Evolutionary conservation across 1,139 yeast genomes (phyloP), one percentile per base, ranked within the genome.

Genomic region (Kodamaea sp.): DNA sequence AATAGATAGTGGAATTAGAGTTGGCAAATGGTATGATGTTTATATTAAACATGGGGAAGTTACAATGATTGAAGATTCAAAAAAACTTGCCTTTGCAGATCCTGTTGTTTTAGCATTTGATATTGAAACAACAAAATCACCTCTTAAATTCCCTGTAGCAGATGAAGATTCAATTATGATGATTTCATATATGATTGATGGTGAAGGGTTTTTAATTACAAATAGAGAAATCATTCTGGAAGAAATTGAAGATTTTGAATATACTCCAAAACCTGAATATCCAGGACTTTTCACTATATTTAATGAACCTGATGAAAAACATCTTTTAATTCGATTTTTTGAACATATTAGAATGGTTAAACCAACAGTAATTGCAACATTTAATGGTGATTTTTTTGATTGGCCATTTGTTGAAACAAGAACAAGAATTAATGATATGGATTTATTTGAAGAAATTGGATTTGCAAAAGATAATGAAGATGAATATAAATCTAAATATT

Each of bases 151-250:
- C 50, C 99, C 99, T 0, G 98, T 88, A 55, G 78, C 97, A 4
- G 72, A 84, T 15, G 72, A 85, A n/a, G 99, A 94, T 65, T 95
- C 88, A 61, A 77, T 94, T 34, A 94, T 94, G 97, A 94, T 94
- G 98, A 92, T 94, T 41, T 94, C 98, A 2, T 94, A 94, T 62
- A 94, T 94, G 98, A 89, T 94, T 44, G 98, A 94, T 57, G 98
- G 98, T 6, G 95, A 88, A 52, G 99, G 99, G 32, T 94, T 67
- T 55, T 68, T 94, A 29, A 94, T 94, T 47, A 94, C 97, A 8
- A 94, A 94, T 57, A 69, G 99, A 54, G 97, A 90, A 52, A 88
- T 94, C 50, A 90, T 94, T 29, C 81, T 96, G 2, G 86, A 88
- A 57, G 97, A 94, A 59, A 94, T 94, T 43, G 95, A 86, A 37